Evolutionary conservation across 2,329 filamentous ascomycete species (phyloP), one percentile per base, ranked within the genome.

Genomic region (Claviceps quebecensis): DNA sequence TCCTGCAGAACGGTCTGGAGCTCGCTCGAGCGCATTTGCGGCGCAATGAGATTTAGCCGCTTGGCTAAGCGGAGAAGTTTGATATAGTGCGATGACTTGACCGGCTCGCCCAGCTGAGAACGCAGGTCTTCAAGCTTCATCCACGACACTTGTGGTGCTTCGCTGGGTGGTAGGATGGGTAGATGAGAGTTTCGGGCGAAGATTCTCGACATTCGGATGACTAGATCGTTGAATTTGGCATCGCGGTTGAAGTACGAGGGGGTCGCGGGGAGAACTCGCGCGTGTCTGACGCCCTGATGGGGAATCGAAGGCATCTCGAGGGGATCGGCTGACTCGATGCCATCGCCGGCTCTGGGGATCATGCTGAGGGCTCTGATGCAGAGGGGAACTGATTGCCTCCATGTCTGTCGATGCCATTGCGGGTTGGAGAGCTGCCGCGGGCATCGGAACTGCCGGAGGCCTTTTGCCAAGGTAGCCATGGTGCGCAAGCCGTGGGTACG

Each of bases 161-260:
- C 76, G 53, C 75, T 76, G 0, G 79, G 66, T 1, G 80, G 68
- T 11, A 90, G 70, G 3, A 73, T 77, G 6, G 93, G 93, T 14
- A 97, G 76, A 26, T 81, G 74, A 52, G 80, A 76, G 65, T 93
- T 84, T 67, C 81, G 83, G 50, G 80, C 80, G 52, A 86, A 70
- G 23, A 97, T 76, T 11, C 77, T 74, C 59, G 87, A 80, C 47
- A 98, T 75, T 45, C 74, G 71, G 57, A 97, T 77, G 59, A 86
- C 80, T 61, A 86, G 79, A 69, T 98, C 93, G 68, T 84, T 93
- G 73, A 95, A 96, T 51, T 77, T 75, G 1, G 90, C 86, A 55
- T 84, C 84, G 49, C 84, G 84, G 49, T 88, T 90, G 72, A 97
- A 98, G 71, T 98, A 98, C n/a, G 91, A 93, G 2, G 87, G 83